Base-by-base conservation (phyloP, 257 asterid species). In the Salvia splendens region DNA sequence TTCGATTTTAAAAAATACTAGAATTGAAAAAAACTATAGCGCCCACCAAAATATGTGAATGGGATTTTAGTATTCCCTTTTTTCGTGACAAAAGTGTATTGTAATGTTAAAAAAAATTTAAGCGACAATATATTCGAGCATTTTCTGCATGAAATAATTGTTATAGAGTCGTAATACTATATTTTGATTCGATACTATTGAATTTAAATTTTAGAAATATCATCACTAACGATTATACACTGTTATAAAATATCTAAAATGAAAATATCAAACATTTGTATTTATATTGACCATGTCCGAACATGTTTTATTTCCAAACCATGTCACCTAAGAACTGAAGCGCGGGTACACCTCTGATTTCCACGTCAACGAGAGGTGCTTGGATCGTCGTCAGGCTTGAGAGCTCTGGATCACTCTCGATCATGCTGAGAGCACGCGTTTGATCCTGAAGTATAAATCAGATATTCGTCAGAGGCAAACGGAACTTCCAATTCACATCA, bases 271-370 rank as follows among this genome's bases (percentile, higher is more conserved):
- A n/a, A n/a, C n/a, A n/a, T n/a, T n/a, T n/a, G n/a, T n/a, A n/a
- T 20, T 1, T 20, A 24, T 24, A 24, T 24, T 24, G 3, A 24
- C 30, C 2, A 24, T 24, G 30, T 24, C 30, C 3, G 24, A 16
- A 48, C 12, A 24, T 58, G 72, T 61, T 71, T 86, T 78, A 94
- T 78, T 88, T 94, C 99, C 99, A 94, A 57, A 94, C 89, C 12
- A 80, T 87, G 67, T 94, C 97, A 48, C 97, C 99, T 24, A 91
- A 74, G 79, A 94, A 94, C 81, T 91, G 97, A 69, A 94, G 99
- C 69, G 99, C 99, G 12, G 99, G 99, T 50, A 94, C 91, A 35
- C 99, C 99, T 82, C 99, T 86, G 76, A 94, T 91, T 80, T 94
- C 99, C 12, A 94, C 87, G 71, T 94, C 99, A 69, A 94, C 97